phyloP scores from a whole-genome alignment of 257 asterid genomes.

The Primulina eburnea region DNA sequence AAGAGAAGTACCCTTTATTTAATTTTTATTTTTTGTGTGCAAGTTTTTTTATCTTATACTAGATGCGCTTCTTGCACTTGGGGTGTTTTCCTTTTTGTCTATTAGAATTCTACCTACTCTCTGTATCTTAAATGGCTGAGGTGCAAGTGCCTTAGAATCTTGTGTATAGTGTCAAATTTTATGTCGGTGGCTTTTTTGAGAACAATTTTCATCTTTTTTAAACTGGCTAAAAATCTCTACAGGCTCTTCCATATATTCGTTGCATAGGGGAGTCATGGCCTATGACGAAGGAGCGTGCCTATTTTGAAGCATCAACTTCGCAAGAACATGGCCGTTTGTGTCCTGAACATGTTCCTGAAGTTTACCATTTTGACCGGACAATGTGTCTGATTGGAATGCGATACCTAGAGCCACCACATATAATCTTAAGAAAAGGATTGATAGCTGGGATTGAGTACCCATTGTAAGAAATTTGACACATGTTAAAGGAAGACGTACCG shows the following conservation, averaged over 20 bases:
- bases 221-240: slow-evolving; percentile 28
- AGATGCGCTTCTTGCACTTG: neutral
- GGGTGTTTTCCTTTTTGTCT: neutral
- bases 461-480: too few relatives aligned
- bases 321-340: slow-evolving; percentile 70
- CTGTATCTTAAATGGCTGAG: slow-evolving; percentile 10
- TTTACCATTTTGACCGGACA: slow-evolving; percentile 79
- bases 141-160: neutral
- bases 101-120: neutral
- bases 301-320: slow-evolving; percentile 65
- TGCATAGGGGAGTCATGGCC: slow-evolving; percentile 98
- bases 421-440: slow-evolving; percentile 82
- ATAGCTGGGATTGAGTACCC: slow-evolving; percentile 84
- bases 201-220: neutral
- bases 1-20: neutral
- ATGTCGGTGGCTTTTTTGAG: slow-evolving; percentile 4
- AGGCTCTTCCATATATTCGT: slow-evolving; percentile 96
- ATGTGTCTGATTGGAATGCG: slow-evolving; percentile 97
- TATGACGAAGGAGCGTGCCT: slow-evolving; percentile 92
- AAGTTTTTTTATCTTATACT: neutral
- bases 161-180: neutral
- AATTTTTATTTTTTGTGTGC: neutral
- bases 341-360: slow-evolving; percentile 85
- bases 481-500: too few relatives aligned
- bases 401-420: slow-evolving; percentile 93